These are phyloP conservation scores for Pancytospora philotis DNA, from an alignment of 371 early-diverging fungal species.

Conservation along the genomic window DNA sequence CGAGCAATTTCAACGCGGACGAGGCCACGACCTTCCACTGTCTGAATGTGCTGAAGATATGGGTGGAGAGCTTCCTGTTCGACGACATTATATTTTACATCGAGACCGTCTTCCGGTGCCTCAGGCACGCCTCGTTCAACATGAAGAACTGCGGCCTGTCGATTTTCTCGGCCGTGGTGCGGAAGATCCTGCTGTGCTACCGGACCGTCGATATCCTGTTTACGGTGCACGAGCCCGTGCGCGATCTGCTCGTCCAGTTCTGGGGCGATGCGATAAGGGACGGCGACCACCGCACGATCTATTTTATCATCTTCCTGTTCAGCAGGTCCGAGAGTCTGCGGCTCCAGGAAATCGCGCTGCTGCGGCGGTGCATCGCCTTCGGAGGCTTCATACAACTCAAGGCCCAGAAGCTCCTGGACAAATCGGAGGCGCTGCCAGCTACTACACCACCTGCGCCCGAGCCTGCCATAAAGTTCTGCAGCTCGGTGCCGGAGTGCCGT, in stretches of 20 bases:
- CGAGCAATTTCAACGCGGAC: background rate
- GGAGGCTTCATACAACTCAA: background rate
- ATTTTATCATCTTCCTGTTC: background rate
- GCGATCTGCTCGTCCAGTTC: background rate
- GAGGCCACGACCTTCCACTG: slow-evolving; percentile 1
- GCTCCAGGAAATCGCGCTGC: background rate
- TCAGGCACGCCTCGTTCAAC: background rate
- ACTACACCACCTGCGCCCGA: background rate
- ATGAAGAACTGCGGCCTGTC: slow-evolving; percentile 8
- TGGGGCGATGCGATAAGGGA: background rate
- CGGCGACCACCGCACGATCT: background rate
- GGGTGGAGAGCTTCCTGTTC: background rate
- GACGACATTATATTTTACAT: slow-evolving; percentile 7
- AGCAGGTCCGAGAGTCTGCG: background rate
- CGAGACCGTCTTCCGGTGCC: background rate
- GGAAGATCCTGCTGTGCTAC: background rate
- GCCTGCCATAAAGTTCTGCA: background rate
- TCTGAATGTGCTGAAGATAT: background rate
- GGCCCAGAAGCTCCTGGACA: background rate
- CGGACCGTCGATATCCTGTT: background rate
- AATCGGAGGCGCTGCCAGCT: background rate
- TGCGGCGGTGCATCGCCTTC: background rate
- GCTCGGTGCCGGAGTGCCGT: background rate
- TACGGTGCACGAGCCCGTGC: background rate
- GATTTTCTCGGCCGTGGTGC: background rate